Percentiles rank a stretch among this genome's conserved stretches.
These are phyloP conservation scores for Apocynum venetum DNA, from an alignment of 257 asterid genomes.

Conservation along the genomic window DNA sequence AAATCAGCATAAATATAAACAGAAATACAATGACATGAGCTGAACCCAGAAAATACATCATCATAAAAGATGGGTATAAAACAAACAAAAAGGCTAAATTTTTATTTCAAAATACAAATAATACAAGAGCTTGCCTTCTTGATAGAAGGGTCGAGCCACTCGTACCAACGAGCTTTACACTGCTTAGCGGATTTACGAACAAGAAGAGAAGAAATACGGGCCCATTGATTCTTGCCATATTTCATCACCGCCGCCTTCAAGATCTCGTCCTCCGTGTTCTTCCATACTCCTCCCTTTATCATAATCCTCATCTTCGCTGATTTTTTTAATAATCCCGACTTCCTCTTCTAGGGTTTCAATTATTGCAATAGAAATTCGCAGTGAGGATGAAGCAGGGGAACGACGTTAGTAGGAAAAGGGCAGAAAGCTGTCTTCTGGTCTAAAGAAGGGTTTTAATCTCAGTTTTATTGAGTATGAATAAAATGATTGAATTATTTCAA, in stretches of 20 bases:
- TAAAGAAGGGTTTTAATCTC: no score
- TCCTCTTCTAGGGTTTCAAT: conserved; percentile 7
- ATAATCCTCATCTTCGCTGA: conserved; percentile 77
- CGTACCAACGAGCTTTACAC: conserved; percentile 99
- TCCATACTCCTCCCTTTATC: conserved; percentile 99
- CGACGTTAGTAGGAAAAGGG: no score
- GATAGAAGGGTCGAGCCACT: conserved; percentile 97
- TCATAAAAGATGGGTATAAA: not conserved
- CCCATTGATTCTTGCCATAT: conserved; percentile 97
- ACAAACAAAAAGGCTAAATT: not conserved
- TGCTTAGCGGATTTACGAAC: conserved; percentile 98
- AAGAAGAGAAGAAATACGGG: conserved; percentile 85
- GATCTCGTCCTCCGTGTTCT: conserved; percentile 98
- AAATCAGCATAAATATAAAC: not conserved
- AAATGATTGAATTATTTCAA: no score
- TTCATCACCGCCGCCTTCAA: conserved; percentile 97
- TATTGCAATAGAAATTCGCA: no score
- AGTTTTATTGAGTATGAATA: no score
- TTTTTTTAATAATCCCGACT: not conserved
- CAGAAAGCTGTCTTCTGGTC: no score
- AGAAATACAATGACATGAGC: not conserved
- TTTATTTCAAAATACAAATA: not conserved
- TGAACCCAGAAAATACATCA: not conserved
- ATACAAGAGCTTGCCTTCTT: conserved; percentile 48
- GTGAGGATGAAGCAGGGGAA: no score